These are phyloP conservation scores for Colletotrichum sp. DNA, from an alignment of 2,329 filamentous ascomycete genomes.

Conservation along the genomic window DNA sequence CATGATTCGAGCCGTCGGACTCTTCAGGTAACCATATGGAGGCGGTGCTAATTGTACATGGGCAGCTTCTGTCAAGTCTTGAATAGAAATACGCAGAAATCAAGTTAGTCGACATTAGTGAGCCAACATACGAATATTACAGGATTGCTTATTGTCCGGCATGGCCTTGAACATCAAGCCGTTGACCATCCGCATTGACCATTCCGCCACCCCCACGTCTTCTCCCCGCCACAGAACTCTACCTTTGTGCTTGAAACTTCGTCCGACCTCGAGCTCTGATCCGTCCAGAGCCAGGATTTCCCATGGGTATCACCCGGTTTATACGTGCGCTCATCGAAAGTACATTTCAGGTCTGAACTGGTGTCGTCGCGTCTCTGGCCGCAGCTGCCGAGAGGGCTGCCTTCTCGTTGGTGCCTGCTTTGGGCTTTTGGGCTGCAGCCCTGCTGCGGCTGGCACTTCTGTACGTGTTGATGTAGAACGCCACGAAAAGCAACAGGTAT, in stretches of 20 bases:
- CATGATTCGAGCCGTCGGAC: not conserved
- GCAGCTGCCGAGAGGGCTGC: not conserved
- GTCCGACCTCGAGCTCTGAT: not conserved
- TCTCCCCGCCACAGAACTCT: not conserved
- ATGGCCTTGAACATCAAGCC: not conserved
- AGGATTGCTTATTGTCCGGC: not conserved
- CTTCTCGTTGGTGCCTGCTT: not conserved
- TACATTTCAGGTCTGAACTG: not conserved
- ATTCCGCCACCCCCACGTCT: not conserved
- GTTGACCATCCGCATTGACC: not conserved
- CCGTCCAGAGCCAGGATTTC: not conserved
- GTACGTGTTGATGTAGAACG: slow-evolving; percentile 70
- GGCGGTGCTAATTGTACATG: not conserved
- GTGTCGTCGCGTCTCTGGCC: not conserved
- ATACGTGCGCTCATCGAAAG: not conserved
- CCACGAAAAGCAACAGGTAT: slow-evolving; percentile 80
- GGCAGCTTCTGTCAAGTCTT: not conserved
- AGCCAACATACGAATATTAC: not conserved
- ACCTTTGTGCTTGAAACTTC: not conserved
- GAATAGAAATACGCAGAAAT: not conserved
- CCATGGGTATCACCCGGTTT: not conserved
- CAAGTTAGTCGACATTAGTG: not conserved
- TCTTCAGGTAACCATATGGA: not conserved
- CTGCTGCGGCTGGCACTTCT: not conserved
- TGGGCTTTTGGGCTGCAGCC: not conserved